Conservation (phyloP, 768 basidiomycete genomes). For the Russula vinacea region DNA sequence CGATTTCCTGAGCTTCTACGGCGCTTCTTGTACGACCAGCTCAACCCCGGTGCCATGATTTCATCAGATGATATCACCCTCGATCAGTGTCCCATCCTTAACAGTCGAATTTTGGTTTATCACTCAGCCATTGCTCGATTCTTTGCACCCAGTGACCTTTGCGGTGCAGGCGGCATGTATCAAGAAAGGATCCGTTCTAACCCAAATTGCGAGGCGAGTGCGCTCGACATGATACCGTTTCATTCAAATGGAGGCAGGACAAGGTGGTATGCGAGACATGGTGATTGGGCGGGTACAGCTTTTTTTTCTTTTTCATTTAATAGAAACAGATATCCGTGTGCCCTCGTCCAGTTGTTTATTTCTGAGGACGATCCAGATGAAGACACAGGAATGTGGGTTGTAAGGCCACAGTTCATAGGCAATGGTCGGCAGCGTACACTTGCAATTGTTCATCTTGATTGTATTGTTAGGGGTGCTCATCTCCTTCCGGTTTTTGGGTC, state of each 20-base stretch:
- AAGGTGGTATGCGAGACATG: neutral
- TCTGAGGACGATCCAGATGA: constrained; percentile 23
- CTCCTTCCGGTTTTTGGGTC: neutral
- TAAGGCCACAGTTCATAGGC: neutral
- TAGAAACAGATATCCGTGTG: neutral
- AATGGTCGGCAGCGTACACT: neutral
- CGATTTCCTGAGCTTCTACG: constrained; percentile 7
- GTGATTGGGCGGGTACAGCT: neutral
- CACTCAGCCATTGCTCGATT: constrained; percentile 31
- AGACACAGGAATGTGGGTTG: constrained; percentile 9
- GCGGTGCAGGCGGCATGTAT: constrained; percentile 34
- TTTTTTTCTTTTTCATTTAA: neutral
- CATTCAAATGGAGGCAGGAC: neutral
- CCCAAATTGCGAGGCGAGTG: constrained; percentile 28
- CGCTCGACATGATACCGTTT: neutral
- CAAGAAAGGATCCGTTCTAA: constrained; percentile 31
- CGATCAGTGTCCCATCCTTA: constrained; percentile 7
- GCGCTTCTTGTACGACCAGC: constrained; percentile 27
- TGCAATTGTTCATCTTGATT: neutral
- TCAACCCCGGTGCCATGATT: constrained; percentile 3
- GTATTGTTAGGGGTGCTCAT: neutral
- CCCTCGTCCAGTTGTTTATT: neutral
- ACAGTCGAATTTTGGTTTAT: constrained; percentile 14
- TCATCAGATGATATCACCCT: neutral
- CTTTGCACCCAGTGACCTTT: constrained; percentile 35